Conservation (phyloP, 495 filamentous ascomycete species). For the Tuber microsphaerosporum region DNA sequence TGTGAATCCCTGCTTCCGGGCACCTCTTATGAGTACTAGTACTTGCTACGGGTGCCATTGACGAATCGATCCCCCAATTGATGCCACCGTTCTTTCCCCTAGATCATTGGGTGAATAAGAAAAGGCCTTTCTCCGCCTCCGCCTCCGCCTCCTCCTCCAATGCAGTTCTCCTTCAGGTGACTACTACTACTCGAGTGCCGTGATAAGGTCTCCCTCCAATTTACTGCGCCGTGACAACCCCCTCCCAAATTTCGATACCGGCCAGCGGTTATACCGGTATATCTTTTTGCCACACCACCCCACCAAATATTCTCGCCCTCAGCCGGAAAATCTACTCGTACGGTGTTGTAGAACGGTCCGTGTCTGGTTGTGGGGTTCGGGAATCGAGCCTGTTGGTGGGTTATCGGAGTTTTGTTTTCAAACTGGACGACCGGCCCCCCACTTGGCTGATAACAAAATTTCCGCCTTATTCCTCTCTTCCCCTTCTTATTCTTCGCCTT, state of each 20-base stretch:
- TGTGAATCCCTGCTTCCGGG: no score
- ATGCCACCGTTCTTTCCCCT: neutral
- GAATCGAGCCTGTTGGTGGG: constrained; percentile 4
- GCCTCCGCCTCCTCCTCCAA: neutral
- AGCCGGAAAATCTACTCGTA: neutral
- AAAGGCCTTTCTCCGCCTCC: neutral
- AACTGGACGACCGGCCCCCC: neutral
- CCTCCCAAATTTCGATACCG: neutral
- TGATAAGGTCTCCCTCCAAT: neutral
- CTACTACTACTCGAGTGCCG: neutral
- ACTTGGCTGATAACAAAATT: neutral
- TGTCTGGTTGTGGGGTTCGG: neutral
- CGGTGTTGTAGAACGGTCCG: neutral
- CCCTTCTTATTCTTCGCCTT: constrained; percentile 7
- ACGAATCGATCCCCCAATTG: neutral
- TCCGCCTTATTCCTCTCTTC: constrained; percentile 8
- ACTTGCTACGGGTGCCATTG: neutral
- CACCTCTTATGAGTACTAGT: neutral
- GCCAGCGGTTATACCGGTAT: neutral
- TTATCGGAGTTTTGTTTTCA: constrained; percentile 4
- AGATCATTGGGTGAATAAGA: neutral
- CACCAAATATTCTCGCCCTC: neutral
- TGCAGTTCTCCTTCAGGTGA: neutral
- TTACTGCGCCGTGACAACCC: neutral
- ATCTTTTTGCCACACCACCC: neutral